Base-by-base conservation (phyloP, 768 basidiomycete genomes). In the Kwoniella newhampshirensis region DNA sequence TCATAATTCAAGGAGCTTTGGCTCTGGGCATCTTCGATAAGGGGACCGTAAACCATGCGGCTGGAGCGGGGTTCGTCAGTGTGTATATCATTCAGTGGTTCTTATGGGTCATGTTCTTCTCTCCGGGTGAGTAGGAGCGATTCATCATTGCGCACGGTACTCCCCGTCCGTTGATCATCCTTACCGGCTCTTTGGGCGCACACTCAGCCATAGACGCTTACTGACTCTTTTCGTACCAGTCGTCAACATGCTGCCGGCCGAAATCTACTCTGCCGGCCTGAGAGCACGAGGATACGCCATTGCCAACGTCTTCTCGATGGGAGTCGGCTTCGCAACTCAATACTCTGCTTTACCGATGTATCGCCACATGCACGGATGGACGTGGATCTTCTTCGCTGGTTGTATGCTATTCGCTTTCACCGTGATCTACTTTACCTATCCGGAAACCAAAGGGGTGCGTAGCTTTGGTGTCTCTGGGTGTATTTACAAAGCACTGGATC, bases 311-410 rank as follows among this genome's bases (percentile, higher is more conserved):
- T 63, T 63, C 23, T 67, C 65, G 4, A 67, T 67, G 65, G 65
- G 55, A 15, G 54, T 67, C 9, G 65, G 65, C 7, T 63, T 67
- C 39, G 65, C 65, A 11, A 67, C 65, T 1, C 65, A 67, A 36
- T 67, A 67, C 35, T 67, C 65, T 20, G 65, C 65, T 43, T 40
- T 67, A 23, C 65, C 65, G 15, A 67, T 67, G 65, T 67, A 67
- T 42, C 39, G 65, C 13, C 53, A 47, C 42, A 67, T 67, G 65
- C 51, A 63, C 47, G 65, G 65, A 15, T 67, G 65, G 65, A 56
- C 61, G 0, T 67, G 62, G 62, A 63, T 67, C 42, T 67, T 67
- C 56, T 67, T 67, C 37, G 54, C 62, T n/a, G 43, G 62, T 23
- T 63, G 62, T 49, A 67, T 67, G 65, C 18, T 39, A 15, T 57